Conservation (phyloP, 108 stramenopile species). For the Parietichytrium sp. region DNA sequence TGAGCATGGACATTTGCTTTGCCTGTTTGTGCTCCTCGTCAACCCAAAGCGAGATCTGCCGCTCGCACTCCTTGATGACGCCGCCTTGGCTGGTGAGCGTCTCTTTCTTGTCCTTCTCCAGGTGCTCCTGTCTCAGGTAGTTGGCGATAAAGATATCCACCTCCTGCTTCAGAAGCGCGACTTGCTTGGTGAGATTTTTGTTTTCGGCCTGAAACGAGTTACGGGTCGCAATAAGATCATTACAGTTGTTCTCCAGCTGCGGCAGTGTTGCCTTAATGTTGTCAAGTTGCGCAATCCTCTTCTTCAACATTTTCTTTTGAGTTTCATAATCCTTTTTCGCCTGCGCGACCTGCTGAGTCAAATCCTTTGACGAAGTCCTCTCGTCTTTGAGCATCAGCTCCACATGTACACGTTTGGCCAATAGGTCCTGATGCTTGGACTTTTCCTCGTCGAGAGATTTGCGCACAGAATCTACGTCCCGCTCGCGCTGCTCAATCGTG, state of each 20-base stretch:
- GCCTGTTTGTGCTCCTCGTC: slow-evolving; percentile 39
- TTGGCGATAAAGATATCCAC: slow-evolving; percentile 4
- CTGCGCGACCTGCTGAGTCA: slow-evolving; percentile 20
- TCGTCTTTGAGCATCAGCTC: slow-evolving; percentile 52
- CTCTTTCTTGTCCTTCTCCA: background rate
- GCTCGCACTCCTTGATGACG: slow-evolving; percentile 45
- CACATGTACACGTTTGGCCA: slow-evolving; percentile 45
- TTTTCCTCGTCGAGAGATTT: slow-evolving; percentile 56
- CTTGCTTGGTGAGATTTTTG: slow-evolving; percentile 36
- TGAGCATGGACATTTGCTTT: background rate
- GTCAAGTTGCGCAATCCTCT: slow-evolving; percentile 43
- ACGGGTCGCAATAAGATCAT: background rate
- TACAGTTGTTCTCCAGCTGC: background rate
- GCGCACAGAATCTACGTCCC: slow-evolving; percentile 55
- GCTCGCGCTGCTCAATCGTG: slow-evolving; percentile 54
- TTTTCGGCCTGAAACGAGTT: background rate
- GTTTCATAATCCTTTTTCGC: slow-evolving; percentile 44
- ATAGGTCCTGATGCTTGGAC: slow-evolving; percentile 53
- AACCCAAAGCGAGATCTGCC: slow-evolving; percentile 12
- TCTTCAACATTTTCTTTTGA: slow-evolving; percentile 42
- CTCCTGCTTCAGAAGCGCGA: background rate
- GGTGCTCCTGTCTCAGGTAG: slow-evolving; percentile 42
- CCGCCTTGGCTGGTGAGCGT: slow-evolving; percentile 43
- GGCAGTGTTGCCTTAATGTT: background rate
- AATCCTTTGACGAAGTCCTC: slow-evolving; percentile 44